Base-by-base conservation (phyloP, 1,139 yeast genomes). In the Saccharomyces hybrid region DNA sequence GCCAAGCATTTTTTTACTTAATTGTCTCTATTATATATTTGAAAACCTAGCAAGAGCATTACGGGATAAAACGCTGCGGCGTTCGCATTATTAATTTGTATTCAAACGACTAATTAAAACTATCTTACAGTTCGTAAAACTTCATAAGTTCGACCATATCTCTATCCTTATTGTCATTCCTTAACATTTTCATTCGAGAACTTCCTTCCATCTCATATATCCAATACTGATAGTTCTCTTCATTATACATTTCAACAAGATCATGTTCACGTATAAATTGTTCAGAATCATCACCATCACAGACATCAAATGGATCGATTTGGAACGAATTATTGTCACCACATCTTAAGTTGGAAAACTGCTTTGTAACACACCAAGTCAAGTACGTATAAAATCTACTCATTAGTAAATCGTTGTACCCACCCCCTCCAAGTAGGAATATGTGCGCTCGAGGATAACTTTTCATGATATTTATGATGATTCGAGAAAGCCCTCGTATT, bases 351-450 rank as follows among this genome's bases (percentile, higher is more conserved):
- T 34, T 27, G 2, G 59, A 51, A 48, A 52, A 59, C 13, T 54
- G 48, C 9, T 29, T 57, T 48, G 48, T 64, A 2, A 77, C 61
- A 2, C 67, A 63, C 58, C 73, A 77, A 0, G 89, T 83, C 9
- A 84, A 60, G 63, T 76, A 79, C 0, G 88, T 73, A 82, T 88
- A 83, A 58, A 84, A 81, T 55, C 87, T 77, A 0, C 91, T 84
- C 26, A 82, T 77, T 57, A 85, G 85, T 1, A 76, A 67, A 56
- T 78, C 80, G 59, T 84, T 81, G 64, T 86, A 86, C 0, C 95
- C 95, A 0, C 95, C 95, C 1, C 95, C 95, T 0, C 95, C 93
- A 1, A 86, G 72, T 6, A 86, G 58, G 53, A 86, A 62, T 0
- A 69, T 59, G 56, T 82, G 70, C 60, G 76, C 48, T 29, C 59